A percentile compares a stretch with the other conserved stretches of the same genome.
Evolutionary conservation across 2,329 filamentous ascomycete species (phyloP).

Genomic region (Hypoxylon sp.): DNA sequence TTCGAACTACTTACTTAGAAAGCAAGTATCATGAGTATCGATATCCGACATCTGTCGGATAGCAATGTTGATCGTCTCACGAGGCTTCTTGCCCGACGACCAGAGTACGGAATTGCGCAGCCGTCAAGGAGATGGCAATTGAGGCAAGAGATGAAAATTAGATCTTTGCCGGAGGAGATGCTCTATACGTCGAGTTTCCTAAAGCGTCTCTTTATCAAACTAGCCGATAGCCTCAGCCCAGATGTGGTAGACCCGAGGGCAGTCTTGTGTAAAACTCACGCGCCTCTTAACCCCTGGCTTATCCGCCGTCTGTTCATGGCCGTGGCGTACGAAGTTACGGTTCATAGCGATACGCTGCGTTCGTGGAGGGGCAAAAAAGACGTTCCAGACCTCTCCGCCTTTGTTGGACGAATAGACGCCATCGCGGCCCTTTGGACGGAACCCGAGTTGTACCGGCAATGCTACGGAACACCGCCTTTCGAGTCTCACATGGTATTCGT

Average conservation of each 20-base stretch:
- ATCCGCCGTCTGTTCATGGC: conserved; percentile 59
- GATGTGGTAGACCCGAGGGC: conserved; percentile 48
- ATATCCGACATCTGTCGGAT: conserved; percentile 45
- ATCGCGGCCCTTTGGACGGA: conserved; percentile 57
- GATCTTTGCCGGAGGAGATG: conserved; percentile 46
- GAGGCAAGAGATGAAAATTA: conserved; percentile 50
- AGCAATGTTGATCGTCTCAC: conserved; percentile 52
- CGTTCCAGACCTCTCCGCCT: conserved; percentile 42
- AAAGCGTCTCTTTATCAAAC: conserved; percentile 50
- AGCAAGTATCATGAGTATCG: conserved; percentile 41
- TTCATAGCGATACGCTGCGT: conserved; percentile 46
- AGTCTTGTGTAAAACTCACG: conserved; percentile 57
- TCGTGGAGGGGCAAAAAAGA: conserved; percentile 42
- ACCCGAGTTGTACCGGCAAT: conserved; percentile 50
- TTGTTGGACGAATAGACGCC: conserved; percentile 50
- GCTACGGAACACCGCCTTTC: conserved; percentile 52
- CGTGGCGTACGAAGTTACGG: conserved; percentile 57
- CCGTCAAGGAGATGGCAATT: conserved; percentile 54
- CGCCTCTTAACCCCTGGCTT: conserved; percentile 56
- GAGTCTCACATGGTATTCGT: conserved; percentile 48
- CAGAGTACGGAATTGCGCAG: conserved; percentile 47
- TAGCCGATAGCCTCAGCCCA: conserved; percentile 48
- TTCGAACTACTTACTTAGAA: conserved; percentile 14
- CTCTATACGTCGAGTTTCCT: conserved; percentile 48
- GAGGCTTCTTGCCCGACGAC: conserved; percentile 53